phyloP scores from a whole-genome alignment of 2,329 filamentous ascomycete genomes.

The Ceratocystis harringtonii region DNA sequence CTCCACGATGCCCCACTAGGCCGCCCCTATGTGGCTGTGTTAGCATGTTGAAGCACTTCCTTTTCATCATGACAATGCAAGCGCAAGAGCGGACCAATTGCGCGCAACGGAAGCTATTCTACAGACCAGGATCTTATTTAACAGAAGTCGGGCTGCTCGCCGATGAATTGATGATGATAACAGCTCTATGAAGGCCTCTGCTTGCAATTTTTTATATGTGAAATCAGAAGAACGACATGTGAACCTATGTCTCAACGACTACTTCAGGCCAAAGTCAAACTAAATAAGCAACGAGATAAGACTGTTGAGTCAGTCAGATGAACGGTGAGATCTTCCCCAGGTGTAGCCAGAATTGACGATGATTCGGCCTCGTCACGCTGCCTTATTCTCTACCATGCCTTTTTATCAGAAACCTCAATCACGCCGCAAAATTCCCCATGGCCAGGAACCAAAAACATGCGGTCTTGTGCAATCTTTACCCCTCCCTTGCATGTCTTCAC shows the following conservation, averaged over 20 bases:
- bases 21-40: background rate
- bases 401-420: no score
- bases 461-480: background rate
- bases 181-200: background rate
- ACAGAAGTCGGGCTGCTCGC: conserved; percentile 11
- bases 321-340: no score
- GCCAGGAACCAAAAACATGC: background rate
- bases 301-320: no score
- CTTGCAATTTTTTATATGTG: background rate
- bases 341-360: no score
- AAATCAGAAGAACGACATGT: background rate
- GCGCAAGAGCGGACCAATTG: background rate
- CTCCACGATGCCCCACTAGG: background rate
- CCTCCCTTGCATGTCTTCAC: background rate
- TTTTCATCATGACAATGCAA: background rate
- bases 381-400: no score
- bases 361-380: no score
- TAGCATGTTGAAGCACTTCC: background rate
- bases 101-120: conserved; percentile 1
- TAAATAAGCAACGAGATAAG: no score
- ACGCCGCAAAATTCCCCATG: no score
- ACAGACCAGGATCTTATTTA: conserved; percentile 14
- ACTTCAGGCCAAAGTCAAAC: background rate
- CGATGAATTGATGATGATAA: conserved; percentile 12
- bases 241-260: background rate